Percentiles rank a stretch among this genome's conserved stretches.
Conservation (phyloP, 2,329 filamentous ascomycete genomes). For the Dryadomyces quercus-mongolicae region DNA sequence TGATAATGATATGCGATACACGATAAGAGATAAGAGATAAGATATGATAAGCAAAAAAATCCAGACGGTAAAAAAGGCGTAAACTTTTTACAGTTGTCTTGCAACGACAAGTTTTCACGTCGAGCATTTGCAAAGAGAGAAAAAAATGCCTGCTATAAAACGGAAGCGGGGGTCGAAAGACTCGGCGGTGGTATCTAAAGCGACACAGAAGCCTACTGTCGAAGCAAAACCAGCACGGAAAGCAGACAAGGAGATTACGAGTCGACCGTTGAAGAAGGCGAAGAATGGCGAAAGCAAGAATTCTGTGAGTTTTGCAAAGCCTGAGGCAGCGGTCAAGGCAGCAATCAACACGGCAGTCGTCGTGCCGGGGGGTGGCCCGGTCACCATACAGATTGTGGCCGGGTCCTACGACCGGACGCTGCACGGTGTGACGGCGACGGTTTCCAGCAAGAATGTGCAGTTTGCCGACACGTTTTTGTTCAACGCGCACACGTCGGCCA, state of each 20-base stretch:
- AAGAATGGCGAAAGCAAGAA: neutral
- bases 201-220: neutral
- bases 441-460: slow-evolving; percentile 36
- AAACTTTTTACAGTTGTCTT: neutral
- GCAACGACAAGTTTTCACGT: neutral
- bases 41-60: slow-evolving; percentile 9
- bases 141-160: slow-evolving; percentile 3
- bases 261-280: slow-evolving; percentile 1
- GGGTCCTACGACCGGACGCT: slow-evolving; percentile 91
- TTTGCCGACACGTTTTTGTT: slow-evolving; percentile 95
- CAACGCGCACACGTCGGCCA: slow-evolving; percentile 80
- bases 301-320: neutral
- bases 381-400: slow-evolving; percentile 77
- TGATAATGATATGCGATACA: neutral
- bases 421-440: slow-evolving; percentile 75
- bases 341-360: neutral
- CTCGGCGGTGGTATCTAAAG: neutral
- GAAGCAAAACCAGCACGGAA: neutral
- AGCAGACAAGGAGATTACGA: neutral
- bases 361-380: slow-evolving; percentile 13
- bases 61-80: neutral
- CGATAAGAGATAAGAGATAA: slow-evolving; percentile 6
- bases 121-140: neutral
- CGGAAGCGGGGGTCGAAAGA: slow-evolving; percentile 10
- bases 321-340: neutral